Evolutionary conservation across 2,329 filamentous ascomycete genomes (phyloP).

Genomic region (Colletotrichum lini): DNA sequence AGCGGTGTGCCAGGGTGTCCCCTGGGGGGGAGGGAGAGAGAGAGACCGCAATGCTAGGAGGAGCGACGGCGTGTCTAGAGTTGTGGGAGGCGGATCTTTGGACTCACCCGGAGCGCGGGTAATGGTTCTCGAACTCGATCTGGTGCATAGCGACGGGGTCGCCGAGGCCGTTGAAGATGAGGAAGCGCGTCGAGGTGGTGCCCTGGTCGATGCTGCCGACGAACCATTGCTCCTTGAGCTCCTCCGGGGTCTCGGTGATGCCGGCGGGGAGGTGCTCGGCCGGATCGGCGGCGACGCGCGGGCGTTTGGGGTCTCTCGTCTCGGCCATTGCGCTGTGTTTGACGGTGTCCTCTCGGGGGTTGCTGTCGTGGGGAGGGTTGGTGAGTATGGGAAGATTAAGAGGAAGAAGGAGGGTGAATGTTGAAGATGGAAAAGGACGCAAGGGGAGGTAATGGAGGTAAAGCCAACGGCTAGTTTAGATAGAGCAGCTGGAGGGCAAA

Average conservation of each 20-base stretch:
- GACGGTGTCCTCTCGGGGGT: neutral
- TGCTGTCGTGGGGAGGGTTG: neutral
- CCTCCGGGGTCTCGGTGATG: constrained; percentile 51
- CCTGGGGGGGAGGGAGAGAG: too few species aligned
- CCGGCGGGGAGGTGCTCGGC: constrained; percentile 49
- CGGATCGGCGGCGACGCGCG: constrained; percentile 32
- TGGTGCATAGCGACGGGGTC: constrained; percentile 87
- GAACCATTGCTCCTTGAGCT: constrained; percentile 68
- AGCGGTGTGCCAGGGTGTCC: neutral
- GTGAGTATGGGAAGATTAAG: constrained; percentile 1
- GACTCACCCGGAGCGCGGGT: constrained; percentile 86
- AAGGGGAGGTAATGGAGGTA: neutral
- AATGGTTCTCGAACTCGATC: constrained; percentile 87
- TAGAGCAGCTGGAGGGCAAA: neutral
- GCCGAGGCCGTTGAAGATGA: constrained; percentile 88
- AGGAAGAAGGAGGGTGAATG: neutral
- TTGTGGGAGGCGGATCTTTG: constrained; percentile 16
- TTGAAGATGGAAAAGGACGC: neutral
- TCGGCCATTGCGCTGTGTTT: constrained; percentile 32
- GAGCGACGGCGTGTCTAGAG: neutral
- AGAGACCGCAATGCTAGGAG: constrained; percentile 27
- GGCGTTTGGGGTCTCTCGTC: constrained; percentile 35
- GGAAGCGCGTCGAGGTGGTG: constrained; percentile 89
- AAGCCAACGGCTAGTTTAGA: neutral
- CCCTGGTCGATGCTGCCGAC: constrained; percentile 93